Conservation (phyloP, 805 yeast genomes). For the Brettanomyces sp. region DNA sequence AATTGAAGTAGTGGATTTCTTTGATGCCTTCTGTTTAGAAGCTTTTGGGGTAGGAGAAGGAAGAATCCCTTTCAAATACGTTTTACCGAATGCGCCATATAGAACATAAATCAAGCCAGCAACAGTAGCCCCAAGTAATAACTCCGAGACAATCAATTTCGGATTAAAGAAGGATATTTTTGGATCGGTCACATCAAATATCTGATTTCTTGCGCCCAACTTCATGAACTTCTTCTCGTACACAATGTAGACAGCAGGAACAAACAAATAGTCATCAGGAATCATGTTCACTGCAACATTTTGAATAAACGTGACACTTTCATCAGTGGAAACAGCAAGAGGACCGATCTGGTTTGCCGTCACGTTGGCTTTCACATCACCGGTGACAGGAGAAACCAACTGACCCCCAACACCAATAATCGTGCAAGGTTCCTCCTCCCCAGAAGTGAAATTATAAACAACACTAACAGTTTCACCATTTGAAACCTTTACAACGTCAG, state of each 20-base stretch:
- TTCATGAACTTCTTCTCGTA: conserved; percentile 41
- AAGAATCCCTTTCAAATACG: conserved; percentile 33
- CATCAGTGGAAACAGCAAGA: conserved; percentile 39
- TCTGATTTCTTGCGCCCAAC: conserved; percentile 48
- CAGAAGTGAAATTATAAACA: conserved; percentile 42
- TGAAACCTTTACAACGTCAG: conserved; percentile 32
- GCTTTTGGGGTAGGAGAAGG: conserved; percentile 22
- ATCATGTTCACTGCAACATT: conserved; percentile 47
- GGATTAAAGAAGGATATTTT: conserved; percentile 67
- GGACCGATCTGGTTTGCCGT: conserved; percentile 62
- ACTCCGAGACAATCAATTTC: conserved; percentile 54
- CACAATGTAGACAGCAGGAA: conserved; percentile 50
- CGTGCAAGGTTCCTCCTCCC: conserved; percentile 40
- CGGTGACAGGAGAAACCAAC: conserved; percentile 45
- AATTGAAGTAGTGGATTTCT: conserved; percentile 20
- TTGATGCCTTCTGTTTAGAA: conserved; percentile 10
- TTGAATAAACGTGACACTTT: conserved; percentile 44
- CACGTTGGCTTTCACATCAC: conserved; percentile 47
- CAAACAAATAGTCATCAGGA: conserved; percentile 47
- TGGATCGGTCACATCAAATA: conserved; percentile 51
- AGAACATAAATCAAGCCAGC: conserved; percentile 41
- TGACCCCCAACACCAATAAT: conserved; percentile 65
- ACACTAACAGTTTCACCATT: conserved; percentile 48
- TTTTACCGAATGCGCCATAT: conserved; percentile 35
- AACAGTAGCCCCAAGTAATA: conserved; percentile 39